These are phyloP conservation scores for Citrus trifoliata DNA, from an alignment of 345 rosid genomes.

Conservation along the genomic window DNA sequence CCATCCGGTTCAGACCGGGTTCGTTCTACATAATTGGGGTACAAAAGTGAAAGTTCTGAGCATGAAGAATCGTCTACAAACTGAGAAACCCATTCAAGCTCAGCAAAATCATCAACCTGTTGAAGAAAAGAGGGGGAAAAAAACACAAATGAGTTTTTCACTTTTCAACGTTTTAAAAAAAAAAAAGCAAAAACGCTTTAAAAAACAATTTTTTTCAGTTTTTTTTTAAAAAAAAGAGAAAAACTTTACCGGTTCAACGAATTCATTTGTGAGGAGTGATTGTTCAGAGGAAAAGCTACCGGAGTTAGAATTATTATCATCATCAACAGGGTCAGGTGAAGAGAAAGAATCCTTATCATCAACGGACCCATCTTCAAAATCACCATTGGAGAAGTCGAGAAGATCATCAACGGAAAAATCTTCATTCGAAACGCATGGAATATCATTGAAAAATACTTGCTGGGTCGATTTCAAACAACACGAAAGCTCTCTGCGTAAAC, in stretches of 20 bases:
- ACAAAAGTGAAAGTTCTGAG: constrained; percentile 24
- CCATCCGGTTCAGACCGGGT: constrained; percentile 18
- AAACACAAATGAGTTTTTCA: neutral
- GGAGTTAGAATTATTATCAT: constrained; percentile 35
- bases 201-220: neutral
- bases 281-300: constrained; percentile 17
- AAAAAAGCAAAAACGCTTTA: too few species aligned
- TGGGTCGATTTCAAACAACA: constrained; percentile 20
- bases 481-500: constrained; percentile 44
- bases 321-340: constrained; percentile 24
- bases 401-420: constrained; percentile 74
- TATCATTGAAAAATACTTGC: constrained; percentile 36
- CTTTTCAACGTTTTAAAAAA: neutral
- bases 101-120: constrained; percentile 46
- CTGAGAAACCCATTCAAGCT: constrained; percentile 58
- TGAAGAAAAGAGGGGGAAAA: neutral
- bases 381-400: constrained; percentile 55
- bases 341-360: constrained; percentile 45
- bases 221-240: neutral
- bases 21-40: constrained; percentile 10
- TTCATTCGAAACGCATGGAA: constrained; percentile 25
- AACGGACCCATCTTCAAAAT: constrained; percentile 19
- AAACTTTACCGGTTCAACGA: constrained; percentile 38
- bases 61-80: constrained; percentile 46
- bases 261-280: constrained; percentile 27